Percentiles rank a stretch among this genome's conserved stretches.
Evolutionary conservation across 495 filamentous ascomycete genomes (phyloP).

Genomic region (Penicillium angulare): DNA sequence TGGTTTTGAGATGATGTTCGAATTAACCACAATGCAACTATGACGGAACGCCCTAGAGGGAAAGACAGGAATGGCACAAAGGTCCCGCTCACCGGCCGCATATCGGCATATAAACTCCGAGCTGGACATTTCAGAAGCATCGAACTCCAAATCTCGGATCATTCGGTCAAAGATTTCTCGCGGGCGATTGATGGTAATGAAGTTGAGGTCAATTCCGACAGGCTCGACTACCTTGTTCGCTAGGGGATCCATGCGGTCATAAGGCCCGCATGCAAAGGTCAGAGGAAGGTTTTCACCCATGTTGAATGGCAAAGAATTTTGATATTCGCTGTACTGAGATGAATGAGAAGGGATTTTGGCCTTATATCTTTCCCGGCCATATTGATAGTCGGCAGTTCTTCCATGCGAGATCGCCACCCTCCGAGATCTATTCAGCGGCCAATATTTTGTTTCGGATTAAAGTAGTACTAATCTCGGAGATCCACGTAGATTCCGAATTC

Average conservation of each 20-base stretch:
- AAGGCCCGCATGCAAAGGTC: slow-evolving; percentile 24
- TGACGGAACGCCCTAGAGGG: slow-evolving; percentile 39
- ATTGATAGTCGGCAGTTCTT: no score
- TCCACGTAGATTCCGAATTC: no score
- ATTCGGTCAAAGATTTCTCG: slow-evolving; percentile 30
- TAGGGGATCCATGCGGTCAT: slow-evolving; percentile 29
- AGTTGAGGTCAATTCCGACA: slow-evolving; percentile 30
- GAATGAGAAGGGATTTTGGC: no score
- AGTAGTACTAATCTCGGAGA: no score
- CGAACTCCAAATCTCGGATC: slow-evolving; percentile 26
- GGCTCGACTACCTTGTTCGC: slow-evolving; percentile 21
- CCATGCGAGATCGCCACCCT: no score
- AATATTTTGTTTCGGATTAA: no score
- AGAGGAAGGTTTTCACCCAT: slow-evolving; percentile 8
- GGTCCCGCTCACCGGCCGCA: slow-evolving; percentile 24
- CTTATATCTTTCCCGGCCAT: no score
- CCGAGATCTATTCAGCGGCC: no score
- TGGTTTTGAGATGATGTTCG: slow-evolving; percentile 25
- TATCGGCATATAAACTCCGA: slow-evolving; percentile 37
- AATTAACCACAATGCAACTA: slow-evolving; percentile 38
- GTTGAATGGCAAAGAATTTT: neutral
- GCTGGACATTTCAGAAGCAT: slow-evolving; percentile 35
- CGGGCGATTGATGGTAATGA: slow-evolving; percentile 26
- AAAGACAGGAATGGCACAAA: slow-evolving; percentile 42
- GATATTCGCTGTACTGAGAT: no score